Conservation (phyloP, 1,139 yeast genomes). For the Saccharomycopsis hybrid region DNA sequence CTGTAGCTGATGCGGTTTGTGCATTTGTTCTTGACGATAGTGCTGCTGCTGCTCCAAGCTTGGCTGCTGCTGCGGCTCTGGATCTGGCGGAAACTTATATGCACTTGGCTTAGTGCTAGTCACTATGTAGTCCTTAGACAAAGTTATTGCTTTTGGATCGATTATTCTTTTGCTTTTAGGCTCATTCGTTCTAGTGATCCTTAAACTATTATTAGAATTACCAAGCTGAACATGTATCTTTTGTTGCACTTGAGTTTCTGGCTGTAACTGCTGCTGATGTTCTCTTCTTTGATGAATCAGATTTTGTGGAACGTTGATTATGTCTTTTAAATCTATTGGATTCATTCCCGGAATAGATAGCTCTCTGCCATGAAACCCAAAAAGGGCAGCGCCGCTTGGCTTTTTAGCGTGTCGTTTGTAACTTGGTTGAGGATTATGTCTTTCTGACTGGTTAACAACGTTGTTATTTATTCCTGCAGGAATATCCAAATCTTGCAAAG, state of each 20-base stretch:
- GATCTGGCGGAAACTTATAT: constrained; percentile 21
- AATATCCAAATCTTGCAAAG: constrained; percentile 16
- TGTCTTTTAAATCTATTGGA: constrained; percentile 16
- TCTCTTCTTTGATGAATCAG: too few species aligned
- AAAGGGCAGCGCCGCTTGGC: constrained; percentile 21
- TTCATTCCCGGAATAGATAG: constrained; percentile 20
- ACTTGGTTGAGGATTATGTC: too few species aligned
- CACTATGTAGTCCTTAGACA: constrained; percentile 20
- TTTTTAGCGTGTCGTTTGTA: constrained; percentile 17
- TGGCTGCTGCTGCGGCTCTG: neutral
- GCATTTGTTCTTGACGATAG: too few species aligned
- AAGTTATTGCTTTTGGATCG: constrained; percentile 18
- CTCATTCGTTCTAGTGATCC: too few species aligned
- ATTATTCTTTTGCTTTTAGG: too few species aligned
- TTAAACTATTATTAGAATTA: too few species aligned
- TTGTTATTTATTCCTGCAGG: constrained; percentile 5
- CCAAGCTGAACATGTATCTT: too few species aligned
- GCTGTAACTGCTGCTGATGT: too few species aligned
- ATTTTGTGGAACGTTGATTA: neutral
- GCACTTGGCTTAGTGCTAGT: constrained; percentile 17
- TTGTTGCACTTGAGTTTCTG: neutral
- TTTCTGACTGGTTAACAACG: neutral
- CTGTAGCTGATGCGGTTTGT: too few species aligned
- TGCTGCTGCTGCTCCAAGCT: too few species aligned
- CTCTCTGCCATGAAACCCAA: constrained; percentile 21